phyloP scores from a whole-genome alignment of 2,329 filamentous ascomycete genomes.

The Pseudonectria foliicola region DNA sequence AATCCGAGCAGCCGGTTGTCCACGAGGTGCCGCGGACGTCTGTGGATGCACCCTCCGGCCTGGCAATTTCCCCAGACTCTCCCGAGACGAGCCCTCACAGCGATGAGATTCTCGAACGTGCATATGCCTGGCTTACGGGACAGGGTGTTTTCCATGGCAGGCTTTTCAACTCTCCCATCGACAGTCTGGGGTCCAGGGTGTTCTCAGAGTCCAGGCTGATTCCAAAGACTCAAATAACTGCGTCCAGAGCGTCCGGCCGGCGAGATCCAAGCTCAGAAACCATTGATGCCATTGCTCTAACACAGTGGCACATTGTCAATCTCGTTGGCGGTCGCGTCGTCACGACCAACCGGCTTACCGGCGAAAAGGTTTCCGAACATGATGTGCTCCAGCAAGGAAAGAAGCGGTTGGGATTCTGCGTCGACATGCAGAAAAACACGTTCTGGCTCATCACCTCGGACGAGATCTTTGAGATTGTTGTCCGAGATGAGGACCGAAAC shows the following conservation, averaged over 20 bases:
- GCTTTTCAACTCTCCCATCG: slow-evolving; percentile 55
- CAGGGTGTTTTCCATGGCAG: slow-evolving; percentile 86
- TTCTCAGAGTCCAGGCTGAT: slow-evolving; percentile 76
- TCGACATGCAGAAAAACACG: slow-evolving; percentile 90
- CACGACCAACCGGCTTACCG: slow-evolving; percentile 80
- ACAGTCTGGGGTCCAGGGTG: slow-evolving; percentile 63
- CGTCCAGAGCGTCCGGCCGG: slow-evolving; percentile 57
- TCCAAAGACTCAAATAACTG: slow-evolving; percentile 64
- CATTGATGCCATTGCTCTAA: slow-evolving; percentile 74
- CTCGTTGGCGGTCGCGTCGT: slow-evolving; percentile 78
- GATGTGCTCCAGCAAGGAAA: slow-evolving; percentile 74
- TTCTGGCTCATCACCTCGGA: slow-evolving; percentile 92
- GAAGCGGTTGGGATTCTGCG: slow-evolving; percentile 72
- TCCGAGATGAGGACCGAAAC: slow-evolving; percentile 83
- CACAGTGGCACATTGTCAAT: slow-evolving; percentile 87
- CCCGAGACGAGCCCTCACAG: slow-evolving; percentile 49
- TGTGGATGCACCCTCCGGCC: slow-evolving; percentile 50
- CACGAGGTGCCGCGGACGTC: slow-evolving; percentile 61
- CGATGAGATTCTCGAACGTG: slow-evolving; percentile 58
- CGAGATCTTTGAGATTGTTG: slow-evolving; percentile 90
- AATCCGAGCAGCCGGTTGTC: slow-evolving; percentile 70
- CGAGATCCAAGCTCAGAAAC: slow-evolving; percentile 61
- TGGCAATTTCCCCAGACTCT: slow-evolving; percentile 71
- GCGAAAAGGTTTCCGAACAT: slow-evolving; percentile 81
- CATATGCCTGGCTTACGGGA: slow-evolving; percentile 84